These are phyloP conservation scores for Tripidium arundinaceum DNA, from an alignment of 202 grass and related monocot genomes.

Conservation along the genomic window DNA sequence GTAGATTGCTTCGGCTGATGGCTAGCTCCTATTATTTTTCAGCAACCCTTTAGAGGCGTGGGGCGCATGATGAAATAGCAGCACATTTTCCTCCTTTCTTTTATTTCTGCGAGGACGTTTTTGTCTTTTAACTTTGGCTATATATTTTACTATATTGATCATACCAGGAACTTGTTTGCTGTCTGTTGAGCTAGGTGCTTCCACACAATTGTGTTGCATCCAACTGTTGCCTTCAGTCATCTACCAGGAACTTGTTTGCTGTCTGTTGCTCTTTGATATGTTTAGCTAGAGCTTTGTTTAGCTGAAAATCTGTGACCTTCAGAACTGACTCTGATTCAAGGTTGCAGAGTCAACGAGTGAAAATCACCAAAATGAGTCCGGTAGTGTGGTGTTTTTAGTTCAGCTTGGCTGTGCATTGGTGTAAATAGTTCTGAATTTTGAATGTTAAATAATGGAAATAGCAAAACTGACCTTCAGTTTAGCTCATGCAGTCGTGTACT, in stretches of 20 bases:
- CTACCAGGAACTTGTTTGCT: not conserved
- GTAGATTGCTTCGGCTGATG: slow-evolving; percentile 25
- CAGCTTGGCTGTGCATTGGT: too few relatives aligned
- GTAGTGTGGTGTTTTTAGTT: too few relatives aligned
- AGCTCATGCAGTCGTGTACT: too few relatives aligned
- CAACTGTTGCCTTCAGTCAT: not conserved
- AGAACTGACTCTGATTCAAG: too few relatives aligned
- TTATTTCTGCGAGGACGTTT: slow-evolving; percentile 2
- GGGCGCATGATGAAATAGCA: slow-evolving; percentile 36
- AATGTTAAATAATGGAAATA: too few relatives aligned
- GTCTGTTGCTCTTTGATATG: too few relatives aligned
- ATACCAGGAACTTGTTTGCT: not conserved
- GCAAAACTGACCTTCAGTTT: too few relatives aligned
- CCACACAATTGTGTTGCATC: not conserved
- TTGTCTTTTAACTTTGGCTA: not conserved
- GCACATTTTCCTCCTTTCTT: not conserved
- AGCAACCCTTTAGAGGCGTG: slow-evolving; percentile 7
- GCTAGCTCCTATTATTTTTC: not conserved
- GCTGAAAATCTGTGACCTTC: too few relatives aligned
- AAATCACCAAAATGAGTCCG: too few relatives aligned
- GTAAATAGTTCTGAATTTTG: too few relatives aligned
- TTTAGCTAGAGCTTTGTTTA: too few relatives aligned
- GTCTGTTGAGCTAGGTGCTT: not conserved
- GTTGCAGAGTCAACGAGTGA: too few relatives aligned
- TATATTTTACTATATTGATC: not conserved